A percentile compares a stretch with the other conserved stretches of the same genome.
These are phyloP conservation scores for Salix exigua DNA, from an alignment of 345 rosid species.

Conservation along the genomic window DNA sequence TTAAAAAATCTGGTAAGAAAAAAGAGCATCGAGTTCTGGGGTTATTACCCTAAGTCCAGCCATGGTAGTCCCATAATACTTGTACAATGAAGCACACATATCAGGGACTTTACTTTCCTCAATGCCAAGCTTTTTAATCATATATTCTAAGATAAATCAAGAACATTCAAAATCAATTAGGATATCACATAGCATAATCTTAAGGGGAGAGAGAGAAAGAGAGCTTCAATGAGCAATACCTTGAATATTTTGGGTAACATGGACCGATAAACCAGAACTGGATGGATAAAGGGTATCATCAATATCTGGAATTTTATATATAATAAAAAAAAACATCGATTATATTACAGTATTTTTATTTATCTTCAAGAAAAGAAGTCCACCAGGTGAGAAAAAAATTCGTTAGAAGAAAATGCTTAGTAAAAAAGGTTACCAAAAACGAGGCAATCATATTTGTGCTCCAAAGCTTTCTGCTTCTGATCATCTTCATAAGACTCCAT, in stretches of 20 bases:
- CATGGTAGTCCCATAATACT: conserved; percentile 46
- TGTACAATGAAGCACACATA: conserved; percentile 64
- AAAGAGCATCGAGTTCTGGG: neutral
- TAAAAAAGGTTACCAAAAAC: conserved; percentile 22
- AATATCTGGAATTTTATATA: conserved; percentile 19
- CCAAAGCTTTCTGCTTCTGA: neutral
- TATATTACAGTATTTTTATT: neutral
- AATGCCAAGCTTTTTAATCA: conserved; percentile 79
- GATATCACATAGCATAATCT: neutral
- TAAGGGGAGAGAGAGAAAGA: neutral
- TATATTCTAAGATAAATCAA: conserved; percentile 48
- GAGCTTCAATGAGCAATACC: neutral
- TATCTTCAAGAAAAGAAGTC: neutral
- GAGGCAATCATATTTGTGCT: conserved; percentile 24
- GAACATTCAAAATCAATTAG: neutral
- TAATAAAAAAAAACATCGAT: neutral
- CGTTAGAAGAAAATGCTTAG: neutral
- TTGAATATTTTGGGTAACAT: conserved; percentile 21
- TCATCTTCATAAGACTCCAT: conserved; percentile 20
- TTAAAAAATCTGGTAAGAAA: neutral
- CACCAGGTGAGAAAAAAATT: neutral
- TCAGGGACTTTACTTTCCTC: conserved; percentile 51
- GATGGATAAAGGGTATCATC: conserved; percentile 34
- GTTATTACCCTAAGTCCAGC: conserved; percentile 60
- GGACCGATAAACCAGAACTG: conserved; percentile 20